Evolutionary conservation across 495 filamentous ascomycete genomes (phyloP), one percentile per base, ranked within the genome.

Genomic region (Talaromyces nanjingensis): DNA sequence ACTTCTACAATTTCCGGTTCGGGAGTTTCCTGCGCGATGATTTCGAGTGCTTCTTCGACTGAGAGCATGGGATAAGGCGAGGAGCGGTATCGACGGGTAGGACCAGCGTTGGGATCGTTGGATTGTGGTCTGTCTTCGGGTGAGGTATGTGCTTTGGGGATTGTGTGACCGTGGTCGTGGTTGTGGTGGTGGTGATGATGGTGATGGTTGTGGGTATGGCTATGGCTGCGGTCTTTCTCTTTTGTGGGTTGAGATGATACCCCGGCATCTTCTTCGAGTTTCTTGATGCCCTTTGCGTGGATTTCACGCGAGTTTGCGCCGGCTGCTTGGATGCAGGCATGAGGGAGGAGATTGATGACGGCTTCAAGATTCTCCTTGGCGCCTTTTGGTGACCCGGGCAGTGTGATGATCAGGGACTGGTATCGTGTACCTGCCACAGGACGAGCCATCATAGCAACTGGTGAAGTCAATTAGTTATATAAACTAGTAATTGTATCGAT

Each of bases 401-500:
- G 80, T 0, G 94, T 98, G 56, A 97, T 77, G 53, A 99, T 91
- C 59, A 99, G 75, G 6, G 92, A 87, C 65, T 87, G 87, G 65
- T 92, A 86, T 33, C 94, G 83, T 11, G 96, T 88, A 9, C 94
- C 94, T 57, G 96, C 96, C 59, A 97, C 90, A 14, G 94, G 93
- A 62, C 94, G 85, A 62, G 94, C 89, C 94, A 98, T 98, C 78
- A 96, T 86, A n/a, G 93, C 96, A 77, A 98, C 91, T 96, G 65
- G 6, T 49, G 22, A 16, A 62, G 55, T 69, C 59, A 69, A 7
- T 69, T 64, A 59, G 60, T 54, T 16, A 69, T 63, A n/a, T 6
- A 0, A 64, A 66, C 63, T 66, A 60, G 64, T 69, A 33, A 34
- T 0, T 24, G 37, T 18, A 29, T 65, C 14, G 33, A 22, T 42